phyloP scores from a whole-genome alignment of 169 alveolate species.

The Plasmodium coatneyi region DNA sequence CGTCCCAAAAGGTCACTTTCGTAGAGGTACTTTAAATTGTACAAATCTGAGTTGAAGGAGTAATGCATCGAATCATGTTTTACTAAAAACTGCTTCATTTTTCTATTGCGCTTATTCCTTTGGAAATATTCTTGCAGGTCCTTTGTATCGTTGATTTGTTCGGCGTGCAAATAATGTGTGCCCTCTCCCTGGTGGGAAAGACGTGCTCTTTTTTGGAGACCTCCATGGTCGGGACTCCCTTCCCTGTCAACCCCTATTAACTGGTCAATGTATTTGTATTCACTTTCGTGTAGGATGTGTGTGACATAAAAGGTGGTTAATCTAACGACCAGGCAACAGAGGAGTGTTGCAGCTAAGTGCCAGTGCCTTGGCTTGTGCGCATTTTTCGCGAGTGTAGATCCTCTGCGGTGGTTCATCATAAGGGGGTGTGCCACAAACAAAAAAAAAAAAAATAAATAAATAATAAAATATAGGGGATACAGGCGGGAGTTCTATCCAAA shows the following conservation, averaged over 20 bases:
- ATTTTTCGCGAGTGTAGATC: neutral
- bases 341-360: slow-evolving; percentile 4
- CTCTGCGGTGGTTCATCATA: neutral
- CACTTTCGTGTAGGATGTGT: slow-evolving; percentile 25
- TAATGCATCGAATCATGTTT: slow-evolving; percentile 66
- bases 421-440: too few species aligned
- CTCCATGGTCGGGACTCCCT: neutral
- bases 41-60: slow-evolving; percentile 55
- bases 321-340: slow-evolving; percentile 18
- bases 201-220: neutral
- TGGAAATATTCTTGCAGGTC: slow-evolving; percentile 18
- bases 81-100: neutral
- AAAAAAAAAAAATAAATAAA: too few species aligned
- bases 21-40: slow-evolving; percentile 50
- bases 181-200: neutral
- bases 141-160: neutral
- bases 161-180: neutral
- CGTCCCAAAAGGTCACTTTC: slow-evolving; percentile 40
- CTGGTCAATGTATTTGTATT: slow-evolving; percentile 29
- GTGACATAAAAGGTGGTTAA: neutral
- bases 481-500: neutral
- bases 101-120: slow-evolving; percentile 26
- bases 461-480: neutral
- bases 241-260: neutral
- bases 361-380: neutral